Base-by-base conservation (phyloP, 495 filamentous ascomycete genomes). In the Rusavskia elegans region DNA sequence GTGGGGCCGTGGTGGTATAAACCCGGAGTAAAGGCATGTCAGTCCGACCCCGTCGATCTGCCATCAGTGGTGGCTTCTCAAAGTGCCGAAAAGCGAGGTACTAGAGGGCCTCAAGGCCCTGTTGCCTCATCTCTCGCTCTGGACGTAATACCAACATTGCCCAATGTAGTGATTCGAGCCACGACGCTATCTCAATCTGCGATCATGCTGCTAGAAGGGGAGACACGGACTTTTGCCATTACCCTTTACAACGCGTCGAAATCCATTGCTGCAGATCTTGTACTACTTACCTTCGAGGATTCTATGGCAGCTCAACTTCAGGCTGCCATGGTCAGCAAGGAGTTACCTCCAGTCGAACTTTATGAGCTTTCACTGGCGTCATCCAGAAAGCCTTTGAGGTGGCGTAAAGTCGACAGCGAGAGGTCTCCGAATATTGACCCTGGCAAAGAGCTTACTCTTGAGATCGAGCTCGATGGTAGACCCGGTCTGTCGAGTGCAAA, bases 131-230 rank as follows among this genome's bases (percentile, higher is more conserved):
- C 70, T 23, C 68, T 86, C 16, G 63, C 67, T 25, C 65, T 89
- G 42, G 86, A 75, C 27, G 86, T 93, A 39, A 85, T 95, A 48
- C 71, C 76, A 6, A 70, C 75, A 44, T 89, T 95, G 62, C 92
- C 92, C 2, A 67, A 84, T 5, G 66, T 95, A 10, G 67, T 81
- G 1, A 72, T 95, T 13, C 82, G 85, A 53, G 83, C 81, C 5
- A 80, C 81, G 37, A 85, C 85, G 23, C 74, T 94, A 9, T 80
- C 84, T 0, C 89, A 95, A 61, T 84, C 84, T 16, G 87, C 90
- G 30, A 69, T 94, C 45, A 95, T 94, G 87, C 73, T 95, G 50
- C 71, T 95, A 14, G 89, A 95, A 66, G 89, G 89, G 14, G 89
- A 97, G 64, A 74, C 75, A 16, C 80, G 78, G 56, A 69, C 69